Percentiles rank a stretch among this genome's conserved stretches.
Conservation (phyloP, 2,329 filamentous ascomycete species). For the Purpureocillium takamizusanense region DNA sequence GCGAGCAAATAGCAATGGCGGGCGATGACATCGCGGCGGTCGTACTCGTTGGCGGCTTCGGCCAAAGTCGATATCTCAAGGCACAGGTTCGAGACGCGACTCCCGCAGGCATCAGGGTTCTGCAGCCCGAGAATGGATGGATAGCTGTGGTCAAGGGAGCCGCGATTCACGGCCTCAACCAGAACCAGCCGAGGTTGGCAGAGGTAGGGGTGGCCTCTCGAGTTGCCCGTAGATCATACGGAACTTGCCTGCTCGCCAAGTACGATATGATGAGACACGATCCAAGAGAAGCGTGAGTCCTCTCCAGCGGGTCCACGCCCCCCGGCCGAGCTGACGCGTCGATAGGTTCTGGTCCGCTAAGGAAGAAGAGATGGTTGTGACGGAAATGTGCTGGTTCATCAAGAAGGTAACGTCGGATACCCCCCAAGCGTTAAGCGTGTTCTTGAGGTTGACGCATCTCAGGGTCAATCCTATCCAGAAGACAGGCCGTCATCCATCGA, state of each 20-base stretch:
- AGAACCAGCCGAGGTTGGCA: conserved; percentile 17
- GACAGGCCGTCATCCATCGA: conserved; percentile 24
- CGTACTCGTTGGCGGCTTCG: conserved; percentile 40
- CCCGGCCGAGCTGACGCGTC: conserved; percentile 6
- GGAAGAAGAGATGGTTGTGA: conserved; percentile 24
- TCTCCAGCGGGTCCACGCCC: no score
- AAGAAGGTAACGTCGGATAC: conserved; percentile 18
- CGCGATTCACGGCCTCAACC: conserved; percentile 29
- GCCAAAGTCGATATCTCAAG: conserved; percentile 34
- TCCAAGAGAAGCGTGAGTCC: conserved; percentile 24
- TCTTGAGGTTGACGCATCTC: background rate
- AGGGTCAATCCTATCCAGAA: conserved; percentile 29
- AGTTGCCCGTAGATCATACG: conserved; percentile 26
- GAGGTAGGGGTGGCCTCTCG: conserved; percentile 23
- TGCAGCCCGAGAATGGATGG: conserved; percentile 41
- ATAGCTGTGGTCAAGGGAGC: conserved; percentile 41
- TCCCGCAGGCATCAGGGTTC: conserved; percentile 25
- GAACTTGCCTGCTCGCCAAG: conserved; percentile 23
- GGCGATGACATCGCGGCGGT: conserved; percentile 26
- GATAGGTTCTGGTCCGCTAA: conserved; percentile 28
- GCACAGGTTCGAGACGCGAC: conserved; percentile 27
- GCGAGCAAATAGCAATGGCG: conserved; percentile 28
- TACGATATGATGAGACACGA: conserved; percentile 27
- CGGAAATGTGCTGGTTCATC: conserved; percentile 31
- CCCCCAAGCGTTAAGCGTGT: no score